phyloP scores from a whole-genome alignment of 345 rosid species.

The Lumnitzera racemosa region DNA sequence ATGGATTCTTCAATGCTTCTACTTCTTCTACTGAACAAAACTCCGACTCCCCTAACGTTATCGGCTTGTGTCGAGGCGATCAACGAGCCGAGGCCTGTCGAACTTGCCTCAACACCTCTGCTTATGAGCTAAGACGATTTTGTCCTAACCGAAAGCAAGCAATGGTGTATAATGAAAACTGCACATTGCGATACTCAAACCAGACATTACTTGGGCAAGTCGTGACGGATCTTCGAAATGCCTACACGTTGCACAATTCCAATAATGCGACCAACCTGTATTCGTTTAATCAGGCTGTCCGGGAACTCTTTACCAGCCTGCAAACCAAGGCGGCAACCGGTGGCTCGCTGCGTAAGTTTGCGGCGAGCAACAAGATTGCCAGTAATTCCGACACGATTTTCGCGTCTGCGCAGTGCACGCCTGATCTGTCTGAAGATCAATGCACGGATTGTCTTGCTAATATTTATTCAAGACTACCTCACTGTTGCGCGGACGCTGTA shows the following conservation, averaged over 20 bases:
- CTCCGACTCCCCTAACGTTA: not conserved
- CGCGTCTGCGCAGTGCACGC: conserved; percentile 39
- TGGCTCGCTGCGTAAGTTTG: conserved; percentile 31
- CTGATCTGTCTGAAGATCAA: conserved; percentile 22
- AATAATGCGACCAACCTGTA: conserved; percentile 7
- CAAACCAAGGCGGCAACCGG: conserved; percentile 19
- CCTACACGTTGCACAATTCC: conserved; percentile 6
- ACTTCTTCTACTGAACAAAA: not conserved
- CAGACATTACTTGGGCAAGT: not conserved
- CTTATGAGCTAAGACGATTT: too few relatives aligned
- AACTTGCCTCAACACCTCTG: not conserved
- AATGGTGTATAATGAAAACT: too few relatives aligned
- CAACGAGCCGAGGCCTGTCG: fast-evolving
- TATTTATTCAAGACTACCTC: not conserved
- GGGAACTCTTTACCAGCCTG: conserved; percentile 1
- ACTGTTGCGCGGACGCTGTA: not conserved
- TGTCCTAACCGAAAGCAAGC: too few relatives aligned
- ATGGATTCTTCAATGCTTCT: not conserved
- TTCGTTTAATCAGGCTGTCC: not conserved
- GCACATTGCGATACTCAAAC: conserved; percentile 8
- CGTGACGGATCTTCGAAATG: not conserved
- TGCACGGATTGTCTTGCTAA: not conserved
- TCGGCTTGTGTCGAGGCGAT: not conserved
- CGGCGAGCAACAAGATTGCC: conserved; percentile 13
- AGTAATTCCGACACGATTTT: conserved; percentile 10